A percentile compares a stretch with the other conserved stretches of the same genome.
Conservation (phyloP, 306 rosid genomes). For the Inga leiocalycina region DNA sequence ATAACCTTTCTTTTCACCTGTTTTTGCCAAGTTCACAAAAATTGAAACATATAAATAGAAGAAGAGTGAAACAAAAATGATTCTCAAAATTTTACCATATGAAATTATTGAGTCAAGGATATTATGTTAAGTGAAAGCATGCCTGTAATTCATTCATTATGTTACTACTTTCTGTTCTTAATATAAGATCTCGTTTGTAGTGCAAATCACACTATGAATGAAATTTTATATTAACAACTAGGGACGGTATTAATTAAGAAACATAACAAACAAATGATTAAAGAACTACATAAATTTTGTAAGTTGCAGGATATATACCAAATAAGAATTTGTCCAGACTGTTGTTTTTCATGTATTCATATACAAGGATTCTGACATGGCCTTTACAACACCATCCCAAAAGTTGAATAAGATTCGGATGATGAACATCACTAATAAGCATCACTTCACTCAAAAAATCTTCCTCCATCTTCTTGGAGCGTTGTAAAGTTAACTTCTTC, state of each 20-base stretch:
- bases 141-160: not conserved
- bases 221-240: no score
- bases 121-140: not conserved
- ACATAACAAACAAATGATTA: not conserved
- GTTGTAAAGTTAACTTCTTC: slow-evolving; percentile 55
- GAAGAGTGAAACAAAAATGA: not conserved
- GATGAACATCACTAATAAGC: slow-evolving; percentile 78
- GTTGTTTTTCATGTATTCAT: slow-evolving; percentile 66
- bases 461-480: slow-evolving; percentile 47
- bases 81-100: not conserved
- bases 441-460: slow-evolving; percentile 67
- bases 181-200: no score
- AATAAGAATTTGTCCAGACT: slow-evolving; percentile 72
- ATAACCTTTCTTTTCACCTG: not conserved
- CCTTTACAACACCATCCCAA: slow-evolving; percentile 75
- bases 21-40: not conserved
- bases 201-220: no score
- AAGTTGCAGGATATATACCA: slow-evolving; percentile 41
- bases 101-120: not conserved
- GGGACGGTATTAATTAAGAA: not conserved
- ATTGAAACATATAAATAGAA: not conserved
- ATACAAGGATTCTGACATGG: slow-evolving; percentile 67
- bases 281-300: not conserved
- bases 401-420: slow-evolving; percentile 65
- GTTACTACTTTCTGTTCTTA: no score